Percentiles rank a stretch among this genome's conserved stretches.
These are phyloP conservation scores for Aureobasidium sp. DNA, from an alignment of 2,329 filamentous ascomycete genomes.

Conservation along the genomic window DNA sequence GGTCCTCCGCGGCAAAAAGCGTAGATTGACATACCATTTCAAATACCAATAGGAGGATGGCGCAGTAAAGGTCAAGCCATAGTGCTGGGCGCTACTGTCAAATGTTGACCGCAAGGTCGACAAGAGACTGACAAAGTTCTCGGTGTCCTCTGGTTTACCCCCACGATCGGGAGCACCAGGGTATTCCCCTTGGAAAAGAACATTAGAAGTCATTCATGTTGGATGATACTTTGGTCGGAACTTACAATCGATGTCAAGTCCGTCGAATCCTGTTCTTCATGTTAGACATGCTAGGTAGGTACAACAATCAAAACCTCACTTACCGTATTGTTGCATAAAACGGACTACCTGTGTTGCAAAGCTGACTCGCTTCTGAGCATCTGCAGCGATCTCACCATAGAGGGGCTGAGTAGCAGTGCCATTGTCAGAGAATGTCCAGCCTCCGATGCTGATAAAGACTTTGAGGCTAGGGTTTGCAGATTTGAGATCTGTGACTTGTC, in stretches of 20 bases:
- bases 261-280: conserved; percentile 30
- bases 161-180: conserved; percentile 25
- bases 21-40: background rate
- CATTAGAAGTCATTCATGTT: no score
- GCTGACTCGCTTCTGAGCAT: conserved; percentile 27
- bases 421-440: conserved; percentile 35
- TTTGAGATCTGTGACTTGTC: conserved; percentile 28
- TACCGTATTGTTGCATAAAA: conserved; percentile 35
- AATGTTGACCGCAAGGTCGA: background rate
- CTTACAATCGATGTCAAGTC: conserved; percentile 40
- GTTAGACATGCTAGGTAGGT: no score
- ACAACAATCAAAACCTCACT: no score
- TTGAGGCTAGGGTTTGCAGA: conserved; percentile 23
- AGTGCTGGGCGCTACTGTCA: no score
- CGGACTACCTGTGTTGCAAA: conserved; percentile 31
- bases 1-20: no score
- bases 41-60: background rate
- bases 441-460: conserved; percentile 36
- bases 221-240: no score
- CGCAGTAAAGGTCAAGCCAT: no score
- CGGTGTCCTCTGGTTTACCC: conserved; percentile 32
- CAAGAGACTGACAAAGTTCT: conserved; percentile 18
- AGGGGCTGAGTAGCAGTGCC: conserved; percentile 17
- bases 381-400: conserved; percentile 31
- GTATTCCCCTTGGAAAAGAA: conserved; percentile 27